Percentiles rank a stretch among this genome's conserved stretches.
These are phyloP conservation scores for Pseudotsuga menziesii DNA, from an alignment of 75 land plant species.

Conservation along the genomic window DNA sequence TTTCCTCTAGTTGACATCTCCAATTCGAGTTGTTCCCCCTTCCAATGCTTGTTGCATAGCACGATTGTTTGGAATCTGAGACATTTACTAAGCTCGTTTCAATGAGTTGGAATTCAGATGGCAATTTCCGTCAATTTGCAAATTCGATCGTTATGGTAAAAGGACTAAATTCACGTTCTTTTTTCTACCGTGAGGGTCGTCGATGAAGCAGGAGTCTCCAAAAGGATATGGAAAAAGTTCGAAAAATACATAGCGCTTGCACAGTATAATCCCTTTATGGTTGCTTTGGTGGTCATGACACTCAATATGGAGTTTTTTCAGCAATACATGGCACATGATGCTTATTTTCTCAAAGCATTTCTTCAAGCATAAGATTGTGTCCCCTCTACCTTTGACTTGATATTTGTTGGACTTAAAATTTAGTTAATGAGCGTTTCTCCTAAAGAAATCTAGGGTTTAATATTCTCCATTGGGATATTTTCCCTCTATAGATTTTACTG, in stretches of 20 bases:
- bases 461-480: neutral
- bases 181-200: constrained; percentile 3
- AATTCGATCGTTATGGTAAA: no score
- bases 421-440: neutral
- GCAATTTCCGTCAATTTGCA: no score
- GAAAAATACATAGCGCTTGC: constrained; percentile 41
- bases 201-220: constrained; percentile 33
- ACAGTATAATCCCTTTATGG: constrained; percentile 67
- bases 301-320: constrained; percentile 55
- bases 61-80: no score
- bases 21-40: no score
- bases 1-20: no score
- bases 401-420: neutral
- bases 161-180: no score
- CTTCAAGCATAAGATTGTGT: constrained; percentile 57
- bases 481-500: neutral
- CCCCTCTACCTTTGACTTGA: neutral
- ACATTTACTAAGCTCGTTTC: no score
- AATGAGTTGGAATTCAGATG: no score
- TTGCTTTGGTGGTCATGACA: constrained; percentile 68
- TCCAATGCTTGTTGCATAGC: no score
- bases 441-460: no score
- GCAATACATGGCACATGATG: constrained; percentile 79
- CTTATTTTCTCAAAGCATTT: constrained; percentile 77
- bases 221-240: constrained; percentile 44